A percentile compares a stretch with the other conserved stretches of the same genome.
These are phyloP conservation scores for Leccinum subgranulosum DNA, from an alignment of 768 basidiomycete species.

Conservation along the genomic window DNA sequence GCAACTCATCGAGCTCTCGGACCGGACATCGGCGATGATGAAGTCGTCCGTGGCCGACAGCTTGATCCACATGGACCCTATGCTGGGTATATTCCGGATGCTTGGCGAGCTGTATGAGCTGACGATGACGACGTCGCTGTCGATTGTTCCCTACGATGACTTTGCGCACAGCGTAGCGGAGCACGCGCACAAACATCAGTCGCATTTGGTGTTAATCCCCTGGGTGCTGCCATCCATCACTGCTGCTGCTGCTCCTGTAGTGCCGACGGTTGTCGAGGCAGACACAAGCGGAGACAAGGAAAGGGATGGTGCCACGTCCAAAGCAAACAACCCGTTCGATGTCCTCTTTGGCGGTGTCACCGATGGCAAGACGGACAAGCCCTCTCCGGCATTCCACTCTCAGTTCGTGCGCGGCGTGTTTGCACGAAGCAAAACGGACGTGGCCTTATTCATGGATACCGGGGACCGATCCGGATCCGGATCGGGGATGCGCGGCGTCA, in stretches of 20 bases:
- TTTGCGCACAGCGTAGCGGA: conserved; percentile 67
- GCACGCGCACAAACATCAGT: conserved; percentile 53
- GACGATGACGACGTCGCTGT: conserved; percentile 58
- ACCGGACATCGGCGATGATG: conserved; percentile 64
- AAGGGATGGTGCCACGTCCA: conserved; percentile 3
- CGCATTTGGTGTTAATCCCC: conserved; percentile 79
- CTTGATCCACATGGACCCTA: conserved; percentile 66
- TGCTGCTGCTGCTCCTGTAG: neutral
- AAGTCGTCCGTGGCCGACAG: conserved; percentile 62
- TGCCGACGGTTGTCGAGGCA: conserved; percentile 1
- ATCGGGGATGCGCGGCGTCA: neutral
- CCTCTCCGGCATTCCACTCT: conserved; percentile 61
- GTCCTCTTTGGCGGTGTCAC: conserved; percentile 44
- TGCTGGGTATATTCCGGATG: conserved; percentile 71
- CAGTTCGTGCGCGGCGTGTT: conserved; percentile 85
- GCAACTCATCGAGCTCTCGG: conserved; percentile 80
- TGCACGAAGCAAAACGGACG: conserved; percentile 63
- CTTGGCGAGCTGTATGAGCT: conserved; percentile 73
- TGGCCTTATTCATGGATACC: conserved; percentile 81
- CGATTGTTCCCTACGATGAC: conserved; percentile 76
- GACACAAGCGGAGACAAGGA: neutral
- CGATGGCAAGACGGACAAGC: conserved; percentile 30
- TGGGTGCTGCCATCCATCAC: conserved; percentile 59
- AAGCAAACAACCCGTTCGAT: conserved; percentile 61
- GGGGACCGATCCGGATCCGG: conserved; percentile 31